Conservation (phyloP, 73 alveolate genomes). For the Breviolum minutum region DNA sequence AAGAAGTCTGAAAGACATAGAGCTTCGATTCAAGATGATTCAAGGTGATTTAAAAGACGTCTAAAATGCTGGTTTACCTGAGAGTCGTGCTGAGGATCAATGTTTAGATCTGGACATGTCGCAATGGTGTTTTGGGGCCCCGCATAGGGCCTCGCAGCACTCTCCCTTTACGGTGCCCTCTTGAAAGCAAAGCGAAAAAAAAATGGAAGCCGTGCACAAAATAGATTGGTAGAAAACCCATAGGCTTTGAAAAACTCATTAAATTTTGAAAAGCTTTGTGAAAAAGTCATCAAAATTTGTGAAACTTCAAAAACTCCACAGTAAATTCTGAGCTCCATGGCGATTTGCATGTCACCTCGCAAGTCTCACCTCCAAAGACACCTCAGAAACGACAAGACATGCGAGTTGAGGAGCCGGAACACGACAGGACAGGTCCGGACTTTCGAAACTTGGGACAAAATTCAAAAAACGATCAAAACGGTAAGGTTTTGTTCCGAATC, state of each 20-base stretch:
- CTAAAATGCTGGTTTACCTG: no score
- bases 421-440: no score
- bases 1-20: no score
- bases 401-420: no score
- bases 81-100: not conserved
- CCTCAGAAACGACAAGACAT: not conserved
- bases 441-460: no score
- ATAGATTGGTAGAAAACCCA: not conserved
- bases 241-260: not conserved
- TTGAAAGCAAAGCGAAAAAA: no score
- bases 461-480: no score
- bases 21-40: not conserved
- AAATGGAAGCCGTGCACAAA: no score
- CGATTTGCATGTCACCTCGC: constrained; percentile 19
- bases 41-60: not conserved
- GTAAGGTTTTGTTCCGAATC: no score
- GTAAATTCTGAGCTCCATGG: not conserved
- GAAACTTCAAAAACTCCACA: no score
- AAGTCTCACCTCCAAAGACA: constrained; percentile 38
- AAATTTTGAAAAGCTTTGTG: not conserved
- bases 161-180: no score
- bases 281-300: no score
- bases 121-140: not conserved
- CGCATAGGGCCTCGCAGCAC: constrained; percentile 1
- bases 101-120: not conserved